Conservation (phyloP, 768 basidiomycete genomes). For the Tulasnella sp. region DNA sequence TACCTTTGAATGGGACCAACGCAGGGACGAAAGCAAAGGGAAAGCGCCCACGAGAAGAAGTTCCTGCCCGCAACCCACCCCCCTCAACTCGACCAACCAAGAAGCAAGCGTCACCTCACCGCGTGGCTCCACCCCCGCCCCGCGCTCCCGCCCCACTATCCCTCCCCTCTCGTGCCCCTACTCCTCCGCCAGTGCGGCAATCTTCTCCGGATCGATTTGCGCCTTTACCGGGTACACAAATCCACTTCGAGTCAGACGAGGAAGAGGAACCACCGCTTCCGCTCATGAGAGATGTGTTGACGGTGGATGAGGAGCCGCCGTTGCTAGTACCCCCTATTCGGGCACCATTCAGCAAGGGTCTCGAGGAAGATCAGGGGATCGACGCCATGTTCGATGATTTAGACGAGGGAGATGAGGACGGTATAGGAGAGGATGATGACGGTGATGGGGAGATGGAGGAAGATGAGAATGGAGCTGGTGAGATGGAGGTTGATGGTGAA, state of each 20-base stretch:
- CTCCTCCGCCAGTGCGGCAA: slow-evolving; percentile 21
- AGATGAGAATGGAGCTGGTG: slow-evolving; percentile 28
- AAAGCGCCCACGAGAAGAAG: slow-evolving; percentile 4
- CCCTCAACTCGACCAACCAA: not conserved
- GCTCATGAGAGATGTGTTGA: slow-evolving; percentile 1
- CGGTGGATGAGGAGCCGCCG: slow-evolving; percentile 5
- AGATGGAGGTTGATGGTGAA: slow-evolving; percentile 19
- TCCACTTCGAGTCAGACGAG: slow-evolving; percentile 11
- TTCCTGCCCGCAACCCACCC: not conserved
- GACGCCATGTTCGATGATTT: slow-evolving; percentile 19
- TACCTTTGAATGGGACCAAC: not conserved
- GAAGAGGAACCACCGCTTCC: slow-evolving; percentile 5
- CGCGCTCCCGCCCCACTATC: slow-evolving; percentile 16
- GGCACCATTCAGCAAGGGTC: not conserved
- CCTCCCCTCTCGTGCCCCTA: slow-evolving; percentile 20
- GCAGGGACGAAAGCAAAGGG: slow-evolving; percentile 9
- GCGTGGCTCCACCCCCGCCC: slow-evolving; percentile 21
- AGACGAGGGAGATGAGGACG: slow-evolving; percentile 28
- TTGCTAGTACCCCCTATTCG: not conserved
- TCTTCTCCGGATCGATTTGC: slow-evolving; percentile 18
- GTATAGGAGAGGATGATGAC: slow-evolving; percentile 26
- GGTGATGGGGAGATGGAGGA: slow-evolving; percentile 25
- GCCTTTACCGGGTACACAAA: not conserved
- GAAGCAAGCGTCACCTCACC: not conserved
- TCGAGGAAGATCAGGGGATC: slow-evolving; percentile 22